Percentiles rank a stretch among this genome's conserved stretches.
phyloP scores from a whole-genome alignment of 768 basidiomycete genomes.

The Phallus indusiatus region DNA sequence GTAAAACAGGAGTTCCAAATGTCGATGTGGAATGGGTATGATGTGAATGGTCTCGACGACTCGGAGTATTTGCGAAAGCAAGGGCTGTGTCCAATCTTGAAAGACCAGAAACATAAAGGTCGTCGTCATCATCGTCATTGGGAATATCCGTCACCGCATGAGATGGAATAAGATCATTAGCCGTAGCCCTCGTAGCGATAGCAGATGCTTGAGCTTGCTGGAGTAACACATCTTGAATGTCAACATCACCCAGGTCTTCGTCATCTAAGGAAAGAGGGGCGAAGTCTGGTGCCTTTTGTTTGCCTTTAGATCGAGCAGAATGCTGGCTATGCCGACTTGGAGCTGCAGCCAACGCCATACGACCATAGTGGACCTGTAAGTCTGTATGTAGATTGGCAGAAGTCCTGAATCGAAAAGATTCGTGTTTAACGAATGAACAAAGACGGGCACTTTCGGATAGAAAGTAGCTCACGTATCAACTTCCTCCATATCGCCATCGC shows the following conservation, averaged over 20 bases:
- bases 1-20: conserved; percentile 31
- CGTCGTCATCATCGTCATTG: conserved; percentile 28
- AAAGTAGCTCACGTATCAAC: conserved; percentile 48
- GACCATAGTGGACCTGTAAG: conserved; percentile 49
- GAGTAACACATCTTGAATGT: conserved; percentile 35
- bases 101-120: conserved; percentile 37
- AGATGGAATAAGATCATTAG: neutral
- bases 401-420: conserved; percentile 23
- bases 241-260: conserved; percentile 13
- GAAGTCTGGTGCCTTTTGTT: conserved; percentile 12
- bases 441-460: neutral
- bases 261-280: conserved; percentile 16
- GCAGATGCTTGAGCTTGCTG: conserved; percentile 9
- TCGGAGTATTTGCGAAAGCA: conserved; percentile 50
- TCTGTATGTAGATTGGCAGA: conserved; percentile 43
- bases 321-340: conserved; percentile 32
- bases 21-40: conserved; percentile 12
- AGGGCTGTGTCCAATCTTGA: conserved; percentile 57
- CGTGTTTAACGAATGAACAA: conserved; percentile 7
- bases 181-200: conserved; percentile 23
- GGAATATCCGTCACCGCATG: neutral
- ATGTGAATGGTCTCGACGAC: conserved; percentile 22
- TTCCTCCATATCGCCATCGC: conserved; percentile 74
- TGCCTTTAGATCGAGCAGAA: neutral
- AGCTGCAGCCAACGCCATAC: conserved; percentile 54